Percentiles rank a stretch among this genome's conserved stretches.
Evolutionary conservation across 2,329 filamentous ascomycete genomes (phyloP).

Genomic region (Colletotrichum sp.): DNA sequence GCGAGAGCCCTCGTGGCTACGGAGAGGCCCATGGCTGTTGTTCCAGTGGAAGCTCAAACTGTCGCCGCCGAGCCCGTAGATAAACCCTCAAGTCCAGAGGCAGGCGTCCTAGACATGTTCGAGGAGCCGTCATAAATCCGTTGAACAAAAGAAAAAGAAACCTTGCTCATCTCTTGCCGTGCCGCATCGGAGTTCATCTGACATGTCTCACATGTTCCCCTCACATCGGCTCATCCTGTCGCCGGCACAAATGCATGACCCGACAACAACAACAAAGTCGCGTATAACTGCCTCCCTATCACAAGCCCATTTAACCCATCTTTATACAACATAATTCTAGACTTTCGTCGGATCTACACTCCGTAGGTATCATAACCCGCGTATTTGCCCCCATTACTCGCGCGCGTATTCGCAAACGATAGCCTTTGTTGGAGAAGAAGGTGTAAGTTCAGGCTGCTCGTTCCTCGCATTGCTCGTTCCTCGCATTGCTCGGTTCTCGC

Average conservation of each 20-base stretch:
- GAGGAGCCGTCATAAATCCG: background rate
- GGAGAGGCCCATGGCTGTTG: conserved; percentile 6
- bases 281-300: background rate
- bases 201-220: background rate
- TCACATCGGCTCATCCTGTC: background rate
- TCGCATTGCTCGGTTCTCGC: background rate
- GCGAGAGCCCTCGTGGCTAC: conserved; percentile 38
- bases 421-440: background rate
- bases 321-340: background rate
- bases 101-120: conserved; percentile 2
- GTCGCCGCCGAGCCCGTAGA: background rate
- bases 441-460: background rate
- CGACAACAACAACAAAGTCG: background rate
- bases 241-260: background rate
- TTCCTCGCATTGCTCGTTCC: background rate
- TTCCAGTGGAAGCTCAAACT: background rate
- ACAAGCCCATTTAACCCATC: background rate
- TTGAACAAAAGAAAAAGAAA: background rate
- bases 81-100: background rate
- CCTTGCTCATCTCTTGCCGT: background rate
- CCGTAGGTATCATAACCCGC: background rate
- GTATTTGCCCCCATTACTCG: background rate
- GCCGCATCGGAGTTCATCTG: background rate
- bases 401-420: background rate
- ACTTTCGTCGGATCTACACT: background rate